Percentiles rank a stretch among this genome's conserved stretches.
Conservation (phyloP, 305 asterid genomes). For the Rubia balearica region DNA sequence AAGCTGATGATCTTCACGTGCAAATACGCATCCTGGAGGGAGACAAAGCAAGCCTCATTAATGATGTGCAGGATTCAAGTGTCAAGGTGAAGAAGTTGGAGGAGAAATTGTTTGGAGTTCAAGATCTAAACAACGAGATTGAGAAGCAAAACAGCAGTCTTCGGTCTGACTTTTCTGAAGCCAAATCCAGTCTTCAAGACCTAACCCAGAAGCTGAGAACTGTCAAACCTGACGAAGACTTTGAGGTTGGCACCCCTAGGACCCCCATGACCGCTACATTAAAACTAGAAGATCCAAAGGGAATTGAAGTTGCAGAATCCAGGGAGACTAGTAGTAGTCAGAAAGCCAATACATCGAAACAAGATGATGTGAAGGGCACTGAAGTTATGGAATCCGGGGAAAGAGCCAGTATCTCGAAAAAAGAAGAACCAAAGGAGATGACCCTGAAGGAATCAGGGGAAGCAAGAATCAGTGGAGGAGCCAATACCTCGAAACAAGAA, state of each 20-base stretch:
- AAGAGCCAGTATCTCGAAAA: background rate
- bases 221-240: conserved; percentile 54
- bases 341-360: conserved; percentile 5
- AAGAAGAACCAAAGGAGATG: background rate
- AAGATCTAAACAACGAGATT: conserved; percentile 50
- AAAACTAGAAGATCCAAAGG: background rate
- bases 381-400: background rate
- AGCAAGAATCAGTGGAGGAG: background rate
- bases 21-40: conserved; percentile 54
- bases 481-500: conserved; percentile 1
- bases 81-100: conserved; percentile 48
- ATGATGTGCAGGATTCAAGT: conserved; percentile 29
- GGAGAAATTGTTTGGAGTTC: conserved; percentile 43
- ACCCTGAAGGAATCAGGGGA: background rate
- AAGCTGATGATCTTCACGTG: conserved; percentile 48
- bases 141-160: conserved; percentile 47
- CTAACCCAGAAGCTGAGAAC: conserved; percentile 43
- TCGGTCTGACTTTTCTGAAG: conserved; percentile 42
- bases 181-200: conserved; percentile 38
- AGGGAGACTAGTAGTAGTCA: conserved; percentile 3
- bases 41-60: conserved; percentile 21
- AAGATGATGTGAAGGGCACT: conserved; percentile 16
- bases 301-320: too few species aligned
- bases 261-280: background rate
- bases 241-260: conserved; percentile 21